Evolutionary conservation across 2,329 filamentous ascomycete genomes (phyloP), one percentile per base, ranked within the genome.

Genomic region (Ophiocordyceps camponoti-rufipedis): DNA sequence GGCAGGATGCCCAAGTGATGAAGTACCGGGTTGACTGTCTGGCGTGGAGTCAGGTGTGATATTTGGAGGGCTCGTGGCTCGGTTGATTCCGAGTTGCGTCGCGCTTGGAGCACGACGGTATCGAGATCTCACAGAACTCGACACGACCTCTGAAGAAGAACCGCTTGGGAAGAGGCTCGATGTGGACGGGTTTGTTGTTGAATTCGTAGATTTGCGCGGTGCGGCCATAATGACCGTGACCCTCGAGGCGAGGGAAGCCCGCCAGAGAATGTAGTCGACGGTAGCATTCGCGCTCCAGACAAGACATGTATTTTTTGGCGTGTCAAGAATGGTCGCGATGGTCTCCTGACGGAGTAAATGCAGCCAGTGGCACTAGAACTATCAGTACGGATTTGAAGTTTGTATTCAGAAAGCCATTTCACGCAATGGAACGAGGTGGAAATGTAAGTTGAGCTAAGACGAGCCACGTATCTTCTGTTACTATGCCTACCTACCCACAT

Each of bases 71-170:
- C 31, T 8, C 4, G 16, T 5, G 9, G 61, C 28, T 58, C 62
- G 19, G 62, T 58, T 11, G 58, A 58, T 16, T 58, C 42, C 54
- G 16, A 49, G 46, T 45, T 55, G 53, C 46, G 54, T 55, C 16
- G 56, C 52, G 48, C 58, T 62, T 44, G 59, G 58, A 31, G 63
- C 60, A 43, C 67, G 70, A 46, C 72, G 67, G 50, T 72, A 73
- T 48, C 73, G 70, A 45, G 71, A 67, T 28, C 72, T 69, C 46
- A 67, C 52, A 28, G 62, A 58, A 47, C 55, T 53, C 28, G 65
- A 54, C 47, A 65, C 63, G 49, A 64, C 50, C 67, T 63, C 47
- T 60, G 62, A 43, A 64, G 62, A 9, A 11, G 32, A 19, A 14
- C 43, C 33, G 51, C 64, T 56, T 40, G 67, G 59, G 44, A 62